phyloP scores from a whole-genome alignment of 2,329 filamentous ascomycete species.

The Immersiporthe knoxdaviesiana region DNA sequence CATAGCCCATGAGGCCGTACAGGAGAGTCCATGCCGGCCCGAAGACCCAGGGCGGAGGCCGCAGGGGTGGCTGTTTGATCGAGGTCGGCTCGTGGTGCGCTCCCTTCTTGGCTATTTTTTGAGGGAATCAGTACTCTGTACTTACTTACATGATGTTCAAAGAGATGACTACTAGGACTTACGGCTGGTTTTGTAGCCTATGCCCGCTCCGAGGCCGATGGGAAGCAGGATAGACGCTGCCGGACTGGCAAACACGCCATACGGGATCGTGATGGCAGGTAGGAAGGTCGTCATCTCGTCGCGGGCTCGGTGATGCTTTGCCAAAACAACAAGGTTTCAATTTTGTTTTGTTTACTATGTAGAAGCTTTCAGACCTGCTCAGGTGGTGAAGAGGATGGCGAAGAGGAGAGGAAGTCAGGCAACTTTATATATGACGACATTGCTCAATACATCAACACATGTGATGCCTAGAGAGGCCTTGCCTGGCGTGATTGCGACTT shows the following conservation, averaged over 20 bases:
- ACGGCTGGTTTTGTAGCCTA: slow-evolving; percentile 72
- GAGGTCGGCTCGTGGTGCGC: slow-evolving; percentile 64
- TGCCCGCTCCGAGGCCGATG: slow-evolving; percentile 70
- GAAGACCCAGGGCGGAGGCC: slow-evolving; percentile 64
- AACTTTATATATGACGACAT: slow-evolving; percentile 7
- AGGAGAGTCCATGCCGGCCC: slow-evolving; percentile 68
- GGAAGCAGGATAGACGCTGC: slow-evolving; percentile 77
- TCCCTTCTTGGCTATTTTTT: slow-evolving; percentile 48
- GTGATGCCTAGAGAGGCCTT: not conserved
- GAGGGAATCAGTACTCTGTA: slow-evolving; percentile 1
- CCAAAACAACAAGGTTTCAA: not conserved
- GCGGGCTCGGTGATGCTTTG: not conserved
- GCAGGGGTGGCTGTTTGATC: slow-evolving; percentile 69
- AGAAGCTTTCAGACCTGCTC: not conserved
- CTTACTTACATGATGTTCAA: no score
- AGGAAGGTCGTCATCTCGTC: slow-evolving; percentile 76
- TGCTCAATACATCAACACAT: not conserved
- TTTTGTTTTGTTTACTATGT: not conserved
- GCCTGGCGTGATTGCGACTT: not conserved
- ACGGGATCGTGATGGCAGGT: slow-evolving; percentile 75
- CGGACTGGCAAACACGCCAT: slow-evolving; percentile 70
- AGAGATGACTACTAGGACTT: slow-evolving; percentile 42
- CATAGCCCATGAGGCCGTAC: slow-evolving; percentile 86
- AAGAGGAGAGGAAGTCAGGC: not conserved
- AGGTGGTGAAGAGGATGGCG: not conserved